These are phyloP conservation scores for Suhomyces anneliseae DNA, from an alignment of 1,139 yeast species.

Conservation along the genomic window DNA sequence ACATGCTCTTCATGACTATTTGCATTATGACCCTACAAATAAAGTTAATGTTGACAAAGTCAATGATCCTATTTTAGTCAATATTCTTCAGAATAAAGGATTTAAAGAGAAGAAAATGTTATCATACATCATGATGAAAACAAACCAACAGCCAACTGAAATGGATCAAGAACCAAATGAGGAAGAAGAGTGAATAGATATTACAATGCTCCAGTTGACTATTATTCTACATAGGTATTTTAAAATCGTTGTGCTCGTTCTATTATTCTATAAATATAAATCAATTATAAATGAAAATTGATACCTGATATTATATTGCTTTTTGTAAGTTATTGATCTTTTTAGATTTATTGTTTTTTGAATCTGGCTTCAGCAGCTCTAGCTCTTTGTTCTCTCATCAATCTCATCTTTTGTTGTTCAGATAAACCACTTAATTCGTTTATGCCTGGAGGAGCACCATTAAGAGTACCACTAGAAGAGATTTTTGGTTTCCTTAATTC, in stretches of 20 bases:
- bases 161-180: too few species aligned
- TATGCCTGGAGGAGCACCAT: constrained; percentile 22
- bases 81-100: constrained; percentile 14
- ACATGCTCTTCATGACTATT: constrained; percentile 59
- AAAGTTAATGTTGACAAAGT: constrained; percentile 2
- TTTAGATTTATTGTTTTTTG: constrained; percentile 14
- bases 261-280: not conserved
- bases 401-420: constrained; percentile 69
- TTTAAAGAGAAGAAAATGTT: constrained; percentile 10
- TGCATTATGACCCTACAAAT: constrained; percentile 54
- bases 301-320: not conserved
- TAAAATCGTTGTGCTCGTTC: not conserved
- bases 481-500: constrained; percentile 36
- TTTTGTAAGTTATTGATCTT: not conserved
- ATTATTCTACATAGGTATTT: too few species aligned
- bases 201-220: too few species aligned
- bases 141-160: not conserved
- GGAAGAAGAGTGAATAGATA: too few species aligned
- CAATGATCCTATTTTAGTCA: constrained; percentile 14
- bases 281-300: not conserved
- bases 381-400: constrained; percentile 93
- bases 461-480: constrained; percentile 30
- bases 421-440: constrained; percentile 36
- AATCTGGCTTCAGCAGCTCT: constrained; percentile 95
- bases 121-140: constrained; percentile 19